Conservation (phyloP, 352 stramenopile genomes). For the Aphanomyces cochlioides region DNA sequence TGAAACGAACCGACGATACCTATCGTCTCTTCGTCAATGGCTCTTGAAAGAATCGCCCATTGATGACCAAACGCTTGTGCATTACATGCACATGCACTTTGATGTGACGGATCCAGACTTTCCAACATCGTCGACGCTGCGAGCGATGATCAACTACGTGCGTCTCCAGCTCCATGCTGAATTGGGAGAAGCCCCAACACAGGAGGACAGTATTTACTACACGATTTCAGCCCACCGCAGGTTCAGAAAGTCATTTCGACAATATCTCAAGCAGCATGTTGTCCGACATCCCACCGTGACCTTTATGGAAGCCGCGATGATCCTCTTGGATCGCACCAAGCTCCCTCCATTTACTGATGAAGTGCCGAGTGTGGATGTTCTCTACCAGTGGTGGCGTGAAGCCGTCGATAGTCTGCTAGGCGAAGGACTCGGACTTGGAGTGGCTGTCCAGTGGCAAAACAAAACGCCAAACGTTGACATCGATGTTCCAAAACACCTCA, state of each 20-base stretch:
- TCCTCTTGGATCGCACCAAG: slow-evolving; percentile 4
- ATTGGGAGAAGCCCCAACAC: slow-evolving; percentile 2
- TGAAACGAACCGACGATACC: slow-evolving; percentile 10
- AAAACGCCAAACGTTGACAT: neutral
- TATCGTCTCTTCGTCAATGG: slow-evolving; percentile 13
- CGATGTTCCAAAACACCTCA: neutral
- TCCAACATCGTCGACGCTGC: slow-evolving; percentile 15
- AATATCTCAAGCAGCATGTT: neutral
- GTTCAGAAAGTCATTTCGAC: neutral
- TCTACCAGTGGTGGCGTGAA: neutral
- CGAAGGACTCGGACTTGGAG: slow-evolving; percentile 7
- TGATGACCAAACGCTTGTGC: neutral
- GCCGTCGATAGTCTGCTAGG: neutral
- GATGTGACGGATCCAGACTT: slow-evolving; percentile 12
- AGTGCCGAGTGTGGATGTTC: neutral
- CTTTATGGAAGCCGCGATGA: neutral
- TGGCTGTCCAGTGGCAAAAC: neutral
- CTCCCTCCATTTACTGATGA: neutral
- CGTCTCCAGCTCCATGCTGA: slow-evolving; percentile 11
- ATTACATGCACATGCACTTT: slow-evolving; percentile 19
- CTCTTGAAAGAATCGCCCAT: slow-evolving; percentile 13
- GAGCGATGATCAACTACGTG: slow-evolving; percentile 21
- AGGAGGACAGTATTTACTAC: slow-evolving; percentile 27
- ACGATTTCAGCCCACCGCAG: neutral
- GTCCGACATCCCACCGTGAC: neutral